Base-by-base conservation (phyloP, 176 grass and related monocot genomes). In the Rhynchospora pubera region DNA sequence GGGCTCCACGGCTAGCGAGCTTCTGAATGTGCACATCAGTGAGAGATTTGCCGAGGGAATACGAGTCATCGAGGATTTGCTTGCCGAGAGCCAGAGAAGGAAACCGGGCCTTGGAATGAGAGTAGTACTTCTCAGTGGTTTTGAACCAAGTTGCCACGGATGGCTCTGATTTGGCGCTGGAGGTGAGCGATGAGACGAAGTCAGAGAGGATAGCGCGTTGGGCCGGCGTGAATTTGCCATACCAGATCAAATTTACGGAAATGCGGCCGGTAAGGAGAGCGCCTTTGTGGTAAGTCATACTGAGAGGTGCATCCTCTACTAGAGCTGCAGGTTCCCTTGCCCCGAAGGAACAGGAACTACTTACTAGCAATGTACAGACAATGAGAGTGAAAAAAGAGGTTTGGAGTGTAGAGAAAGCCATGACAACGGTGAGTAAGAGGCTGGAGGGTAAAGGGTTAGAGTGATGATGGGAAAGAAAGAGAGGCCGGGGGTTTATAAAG, bases 211-310 rank as follows among this genome's bases (percentile, higher is more conserved):
- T 80, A 18, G 91, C 86, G 13, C 92, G 92, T 61, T 97, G 91
- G 10, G 86, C 5, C 3, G 90, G 79, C 14, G 89, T 80, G 91
- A 97, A 97, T 75, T 87, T 80, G 19, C 94, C 89, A 86, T 97
- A 94, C 91, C 94, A 94, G 47, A 94, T 69, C 82, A 97, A 83
- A 75, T 90, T 91, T 28, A 93, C 57, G 64, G 91, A 78, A 84
- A 92, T 87, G 55, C 51, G 86, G 53, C 94, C 94, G 0, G 86
- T 62, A 26, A 94, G 89, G 21, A 97, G 89, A 6, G 86, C 94
- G 10, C 94, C 94, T 83, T 92, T 94, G 90, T 94, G 94, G 91
- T 97, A 94, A 23, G 55, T 82, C 80, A 92, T 90, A 74, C 90
- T 89, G 56, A 96, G 81, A 24, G 82, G 88, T 57, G 42, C 87